Evolutionary conservation across 2,329 filamentous ascomycete species (phyloP), one percentile per base, ranked within the genome.

Genomic region (Neofusicoccum laricinum): DNA sequence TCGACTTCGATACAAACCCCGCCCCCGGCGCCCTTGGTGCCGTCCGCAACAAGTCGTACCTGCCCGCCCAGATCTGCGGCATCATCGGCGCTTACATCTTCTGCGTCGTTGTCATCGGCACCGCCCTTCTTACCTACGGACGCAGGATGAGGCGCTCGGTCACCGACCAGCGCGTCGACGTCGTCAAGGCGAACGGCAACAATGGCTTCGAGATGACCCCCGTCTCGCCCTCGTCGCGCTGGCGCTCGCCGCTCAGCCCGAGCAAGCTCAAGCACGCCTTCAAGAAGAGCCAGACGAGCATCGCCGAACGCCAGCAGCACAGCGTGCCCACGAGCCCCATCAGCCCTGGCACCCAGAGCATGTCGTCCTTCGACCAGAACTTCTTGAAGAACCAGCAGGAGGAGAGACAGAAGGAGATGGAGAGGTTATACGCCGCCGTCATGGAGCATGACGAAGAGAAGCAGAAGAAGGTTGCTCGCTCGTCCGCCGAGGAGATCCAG

Each of bases 361-460:
- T 91, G 66, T 84, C 84, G 15, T 88, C 86, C 21, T 91, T 97
- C 66, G 92, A 97, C 75, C 88, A 90, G 65, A 84, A 84, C 65
- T 85, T 97, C 15, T 85, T 97, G 25, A 86, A 89, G 65, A 85
- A 86, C 66, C 91, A 97, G 77, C 87, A 85, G 74, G 83, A 85
- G 72, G 89, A 89, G 80, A 88, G 91, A 67, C 88, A 95, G 76
- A 84, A 89, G 68, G 91, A 97, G 75, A 88, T 97, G 77, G 93
- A 97, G 76, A 88, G 91, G 71, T 88, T 98, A 75, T 98, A 97
- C 78, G 92, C 89, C 67, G 90, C 93, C 69, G 93, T 97, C 68
- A 90, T 97, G 88, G 92, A 93, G 76, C 91, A 96, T 70, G 93
- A 97, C 68, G 84, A 82, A 50, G 78, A 80, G 67, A 83, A 81